Evolutionary conservation across 495 filamentous ascomycete genomes (phyloP).

Genomic region (Ramalina peruviana): DNA sequence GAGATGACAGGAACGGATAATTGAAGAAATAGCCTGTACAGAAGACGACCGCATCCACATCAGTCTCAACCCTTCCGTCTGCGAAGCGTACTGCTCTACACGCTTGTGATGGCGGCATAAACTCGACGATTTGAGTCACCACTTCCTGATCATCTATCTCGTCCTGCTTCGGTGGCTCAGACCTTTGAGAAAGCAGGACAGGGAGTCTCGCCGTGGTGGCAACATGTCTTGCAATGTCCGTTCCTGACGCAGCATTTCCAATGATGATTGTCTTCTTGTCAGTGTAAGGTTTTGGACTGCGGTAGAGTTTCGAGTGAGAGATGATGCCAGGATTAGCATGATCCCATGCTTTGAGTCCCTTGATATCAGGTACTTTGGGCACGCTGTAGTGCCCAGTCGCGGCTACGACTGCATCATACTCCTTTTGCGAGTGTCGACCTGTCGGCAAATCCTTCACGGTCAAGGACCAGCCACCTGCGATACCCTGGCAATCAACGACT

Average conservation of each 20-base stretch:
- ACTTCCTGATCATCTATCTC: slow-evolving; percentile 18
- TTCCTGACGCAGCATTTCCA: slow-evolving; percentile 63
- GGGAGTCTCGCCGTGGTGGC: slow-evolving; percentile 33
- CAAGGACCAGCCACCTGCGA: slow-evolving; percentile 37
- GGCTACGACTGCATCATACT: slow-evolving; percentile 67
- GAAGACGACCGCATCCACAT: slow-evolving; percentile 56
- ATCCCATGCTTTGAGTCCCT: slow-evolving; percentile 44
- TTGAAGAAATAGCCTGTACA: slow-evolving; percentile 65
- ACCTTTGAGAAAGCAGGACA: slow-evolving; percentile 38
- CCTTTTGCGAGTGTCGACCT: slow-evolving; percentile 19
- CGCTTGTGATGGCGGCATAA: slow-evolving; percentile 27
- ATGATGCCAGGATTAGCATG: slow-evolving; percentile 46
- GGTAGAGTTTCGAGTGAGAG: slow-evolving; percentile 71
- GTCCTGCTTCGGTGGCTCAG: slow-evolving; percentile 25
- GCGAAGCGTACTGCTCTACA: slow-evolving; percentile 37
- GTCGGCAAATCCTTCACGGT: slow-evolving; percentile 34
- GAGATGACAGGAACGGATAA: slow-evolving; percentile 50
- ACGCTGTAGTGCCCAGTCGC: slow-evolving; percentile 70
- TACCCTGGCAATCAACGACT: slow-evolving; percentile 33
- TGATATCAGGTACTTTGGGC: slow-evolving; percentile 54
- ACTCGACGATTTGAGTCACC: slow-evolving; percentile 44
- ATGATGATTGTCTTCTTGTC: slow-evolving; percentile 61
- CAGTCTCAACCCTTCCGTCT: slow-evolving; percentile 38
- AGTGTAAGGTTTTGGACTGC: slow-evolving; percentile 42
- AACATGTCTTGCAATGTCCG: slow-evolving; percentile 72